Conservation (phyloP, 2,329 filamentous ascomycete genomes). For the Dendryphion nanum region DNA sequence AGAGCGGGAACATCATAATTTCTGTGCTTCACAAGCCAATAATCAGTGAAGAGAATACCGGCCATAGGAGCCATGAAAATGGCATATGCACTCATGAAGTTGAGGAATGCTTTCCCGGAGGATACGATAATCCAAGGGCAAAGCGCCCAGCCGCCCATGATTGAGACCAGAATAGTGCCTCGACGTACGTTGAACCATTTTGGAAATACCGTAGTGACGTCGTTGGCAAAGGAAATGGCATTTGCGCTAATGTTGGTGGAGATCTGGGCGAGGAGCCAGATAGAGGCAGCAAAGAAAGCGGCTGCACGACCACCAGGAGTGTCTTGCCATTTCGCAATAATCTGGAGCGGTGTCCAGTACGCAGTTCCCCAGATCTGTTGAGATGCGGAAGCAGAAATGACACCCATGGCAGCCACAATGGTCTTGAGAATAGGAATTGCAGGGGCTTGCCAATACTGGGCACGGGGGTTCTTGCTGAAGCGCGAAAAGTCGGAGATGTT, state of each 20-base stretch:
- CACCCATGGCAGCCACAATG: slow-evolving; percentile 23
- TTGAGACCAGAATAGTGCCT: slow-evolving; percentile 16
- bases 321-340: slow-evolving; percentile 22
- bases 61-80: slow-evolving; percentile 26
- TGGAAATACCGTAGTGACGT: slow-evolving; percentile 22
- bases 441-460: slow-evolving; percentile 17
- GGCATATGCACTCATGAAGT: slow-evolving; percentile 23
- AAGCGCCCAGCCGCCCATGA: slow-evolving; percentile 15
- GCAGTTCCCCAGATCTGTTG: slow-evolving; percentile 18
- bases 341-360: slow-evolving; percentile 22
- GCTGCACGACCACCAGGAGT: slow-evolving; percentile 19
- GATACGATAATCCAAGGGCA: slow-evolving; percentile 28
- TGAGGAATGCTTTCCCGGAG: slow-evolving; percentile 21
- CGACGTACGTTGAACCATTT: slow-evolving; percentile 26
- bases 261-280: slow-evolving; percentile 24
- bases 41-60: slow-evolving; percentile 16
- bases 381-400: slow-evolving; percentile 16
- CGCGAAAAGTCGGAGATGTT: slow-evolving; percentile 22
- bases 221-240: slow-evolving; percentile 23
- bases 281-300: slow-evolving; percentile 24
- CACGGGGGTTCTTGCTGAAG: slow-evolving; percentile 16
- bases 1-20: slow-evolving; percentile 18
- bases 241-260: slow-evolving; percentile 28
- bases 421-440: slow-evolving; percentile 19
- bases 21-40: slow-evolving; percentile 19